Conservation (phyloP, 495 filamentous ascomycete genomes). For the Neurospora cerealis region DNA sequence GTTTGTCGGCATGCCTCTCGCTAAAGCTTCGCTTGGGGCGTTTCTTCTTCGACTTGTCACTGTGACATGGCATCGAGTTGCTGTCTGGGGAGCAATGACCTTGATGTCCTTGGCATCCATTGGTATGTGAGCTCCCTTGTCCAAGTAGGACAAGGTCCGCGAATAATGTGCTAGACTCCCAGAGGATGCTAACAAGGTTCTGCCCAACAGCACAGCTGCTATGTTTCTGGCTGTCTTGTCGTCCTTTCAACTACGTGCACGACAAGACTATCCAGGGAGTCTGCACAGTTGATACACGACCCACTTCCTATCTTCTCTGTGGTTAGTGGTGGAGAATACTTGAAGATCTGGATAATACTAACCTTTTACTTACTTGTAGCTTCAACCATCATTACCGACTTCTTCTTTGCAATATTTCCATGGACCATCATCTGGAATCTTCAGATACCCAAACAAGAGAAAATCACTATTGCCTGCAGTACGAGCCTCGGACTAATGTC, state of each 20-base stretch:
- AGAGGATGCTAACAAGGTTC: neutral
- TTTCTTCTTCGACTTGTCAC: slow-evolving; percentile 22
- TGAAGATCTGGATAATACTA: neutral
- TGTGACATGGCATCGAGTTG: slow-evolving; percentile 23
- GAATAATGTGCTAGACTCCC: neutral
- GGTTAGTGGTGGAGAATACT: neutral
- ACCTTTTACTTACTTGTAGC: neutral
- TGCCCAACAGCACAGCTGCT: slow-evolving; percentile 17
- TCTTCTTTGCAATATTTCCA: slow-evolving; percentile 36
- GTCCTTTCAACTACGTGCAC: slow-evolving; percentile 13
- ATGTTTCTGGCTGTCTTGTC: slow-evolving; percentile 17
- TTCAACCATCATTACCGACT: slow-evolving; percentile 27
- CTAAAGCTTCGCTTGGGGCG: slow-evolving; percentile 21
- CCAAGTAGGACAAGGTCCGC: neutral
- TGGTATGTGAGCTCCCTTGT: slow-evolving; percentile 3
- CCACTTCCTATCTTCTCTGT: slow-evolving; percentile 15
- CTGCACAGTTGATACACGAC: slow-evolving; percentile 13
- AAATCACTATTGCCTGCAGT: slow-evolving; percentile 34
- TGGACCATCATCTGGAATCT: slow-evolving; percentile 40
- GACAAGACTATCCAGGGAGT: slow-evolving; percentile 9
- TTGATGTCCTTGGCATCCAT: slow-evolving; percentile 10
- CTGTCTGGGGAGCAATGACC: slow-evolving; percentile 21
- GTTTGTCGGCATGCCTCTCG: slow-evolving; percentile 19
- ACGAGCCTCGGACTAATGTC: slow-evolving; percentile 43
- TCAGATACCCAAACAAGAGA: slow-evolving; percentile 35